phyloP scores from a whole-genome alignment of 1,139 yeast genomes.

The Taiozyma sp. region DNA sequence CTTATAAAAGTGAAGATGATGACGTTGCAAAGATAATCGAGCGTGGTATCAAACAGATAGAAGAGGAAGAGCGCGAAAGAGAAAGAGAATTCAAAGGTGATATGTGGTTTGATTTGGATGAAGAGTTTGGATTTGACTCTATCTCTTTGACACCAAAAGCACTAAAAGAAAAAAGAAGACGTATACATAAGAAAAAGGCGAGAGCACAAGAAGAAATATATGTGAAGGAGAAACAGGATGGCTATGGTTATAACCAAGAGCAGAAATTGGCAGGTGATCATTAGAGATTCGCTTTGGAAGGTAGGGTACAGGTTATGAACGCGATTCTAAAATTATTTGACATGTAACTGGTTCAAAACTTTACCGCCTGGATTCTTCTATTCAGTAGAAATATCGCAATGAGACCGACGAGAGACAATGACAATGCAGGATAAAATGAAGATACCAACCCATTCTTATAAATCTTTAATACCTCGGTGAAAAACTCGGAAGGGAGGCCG shows the following conservation, averaged over 20 bases:
- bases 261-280: background rate
- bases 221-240: background rate
- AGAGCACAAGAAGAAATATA: background rate
- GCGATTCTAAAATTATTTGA: background rate
- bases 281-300: background rate
- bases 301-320: background rate
- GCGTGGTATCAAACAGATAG: background rate
- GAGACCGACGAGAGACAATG: conserved; percentile 8
- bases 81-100: conserved; percentile 1
- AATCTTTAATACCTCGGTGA: conserved; percentile 9
- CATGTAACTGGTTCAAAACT: background rate
- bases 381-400: conserved; percentile 11
- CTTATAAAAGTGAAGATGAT: conserved; percentile 4
- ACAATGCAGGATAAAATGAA: conserved; percentile 14
- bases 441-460: conserved; percentile 10
- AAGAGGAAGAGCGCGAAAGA: conserved; percentile 2
- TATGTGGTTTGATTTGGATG: conserved; percentile 14
- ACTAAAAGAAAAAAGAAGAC: background rate
- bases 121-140: conserved; percentile 18
- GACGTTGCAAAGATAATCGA: conserved; percentile 6
- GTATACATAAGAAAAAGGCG: background rate
- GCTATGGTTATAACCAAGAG: background rate
- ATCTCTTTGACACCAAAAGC: background rate
- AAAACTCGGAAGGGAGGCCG: conserved; percentile 12
- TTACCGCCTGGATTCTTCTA: background rate